Percentiles rank a stretch among this genome's conserved stretches.
Evolutionary conservation across 2,329 filamentous ascomycete species (phyloP).

Genomic region (Aureobasidium sp.): DNA sequence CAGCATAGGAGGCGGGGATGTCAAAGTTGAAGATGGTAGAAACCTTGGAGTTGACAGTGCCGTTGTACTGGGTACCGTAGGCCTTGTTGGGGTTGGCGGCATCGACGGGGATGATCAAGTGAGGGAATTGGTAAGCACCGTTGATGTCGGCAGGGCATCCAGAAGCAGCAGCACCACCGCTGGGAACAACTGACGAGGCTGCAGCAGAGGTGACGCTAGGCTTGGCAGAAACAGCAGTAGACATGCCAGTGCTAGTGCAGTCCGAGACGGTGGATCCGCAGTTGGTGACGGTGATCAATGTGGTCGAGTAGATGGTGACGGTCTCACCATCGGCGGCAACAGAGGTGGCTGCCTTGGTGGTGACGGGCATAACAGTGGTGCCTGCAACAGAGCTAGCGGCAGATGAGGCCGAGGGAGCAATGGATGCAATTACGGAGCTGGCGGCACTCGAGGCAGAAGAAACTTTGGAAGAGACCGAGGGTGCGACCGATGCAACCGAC

Average conservation of each 20-base stretch:
- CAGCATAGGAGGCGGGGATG: constrained; percentile 47
- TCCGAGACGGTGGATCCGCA: constrained; percentile 17
- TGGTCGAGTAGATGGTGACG: constrained; percentile 18
- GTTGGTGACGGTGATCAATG: constrained; percentile 20
- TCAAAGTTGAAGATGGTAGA: constrained; percentile 65
- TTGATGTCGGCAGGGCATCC: constrained; percentile 25
- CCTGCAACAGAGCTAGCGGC: not conserved
- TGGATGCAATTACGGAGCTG: not conserved
- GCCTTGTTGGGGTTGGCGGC: constrained; percentile 46
- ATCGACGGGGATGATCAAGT: constrained; percentile 57
- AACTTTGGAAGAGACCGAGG: constrained; percentile 19
- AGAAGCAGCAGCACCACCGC: not conserved
- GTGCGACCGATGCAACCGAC: constrained; percentile 16
- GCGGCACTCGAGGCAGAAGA: constrained; percentile 12
- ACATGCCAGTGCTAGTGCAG: constrained; percentile 15
- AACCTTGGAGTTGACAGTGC: constrained; percentile 46
- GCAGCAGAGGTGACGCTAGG: constrained; percentile 14
- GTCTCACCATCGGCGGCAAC: constrained; percentile 10
- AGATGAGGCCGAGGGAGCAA: constrained; percentile 15
- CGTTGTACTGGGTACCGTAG: constrained; percentile 49
- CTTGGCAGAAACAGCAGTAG: constrained; percentile 5
- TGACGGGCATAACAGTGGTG: not conserved
- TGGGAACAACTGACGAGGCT: not conserved
- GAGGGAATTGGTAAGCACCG: constrained; percentile 39
- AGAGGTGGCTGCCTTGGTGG: constrained; percentile 13